Base-by-base conservation (phyloP, 768 basidiomycete genomes). In the Termitomyces sp. region DNA sequence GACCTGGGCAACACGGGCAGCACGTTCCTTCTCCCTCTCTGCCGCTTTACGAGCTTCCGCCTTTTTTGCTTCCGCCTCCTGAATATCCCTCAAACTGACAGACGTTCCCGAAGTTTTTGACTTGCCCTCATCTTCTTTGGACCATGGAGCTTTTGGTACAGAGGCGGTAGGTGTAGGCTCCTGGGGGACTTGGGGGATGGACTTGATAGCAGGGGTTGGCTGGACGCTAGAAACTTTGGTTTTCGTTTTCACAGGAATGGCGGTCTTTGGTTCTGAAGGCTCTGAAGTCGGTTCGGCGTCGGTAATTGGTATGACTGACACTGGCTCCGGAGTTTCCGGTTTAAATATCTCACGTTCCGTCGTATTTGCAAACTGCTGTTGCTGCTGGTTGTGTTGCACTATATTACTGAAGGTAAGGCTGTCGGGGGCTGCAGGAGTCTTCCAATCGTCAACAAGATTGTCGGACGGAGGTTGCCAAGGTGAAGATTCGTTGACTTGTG, bases 21-120 rank as follows among this genome's bases (percentile, higher is more conserved):
- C 71, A 35, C 82, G 80, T 57, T 90, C 87, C 44, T 81, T 81
- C 61, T 91, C 87, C 61, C 85, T 82, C 60, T 92, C 87, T 19
- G 81, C 83, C 23, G 78, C 78, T 68, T 89, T 95, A 43, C 88
- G 82, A 11, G 79, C 84, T 63, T 92, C 94, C 2, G 82, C 78
- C 64, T 86, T 87, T 72, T 84, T 92, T 8, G 82, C 83, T 70
- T 99, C 97, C 2, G 88, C 86, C 62, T 97, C 94, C 69, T 99
- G 97, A 46, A 99, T 99, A 56, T 98, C 94, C 54, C 94, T 86
- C 38, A 99, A 73, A 59, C 90, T 91, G 38, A 87, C 74, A 23
- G 86, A 72, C 5, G 71, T 63, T 15, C 70, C 70, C 14, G 72
- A 64, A 7, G 68, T 63, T 66, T 78, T 78, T 46, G 75, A 68